Evolutionary conservation across 2,329 filamentous ascomycete species (phyloP).

Genomic region (Colletotrichum sp.): DNA sequence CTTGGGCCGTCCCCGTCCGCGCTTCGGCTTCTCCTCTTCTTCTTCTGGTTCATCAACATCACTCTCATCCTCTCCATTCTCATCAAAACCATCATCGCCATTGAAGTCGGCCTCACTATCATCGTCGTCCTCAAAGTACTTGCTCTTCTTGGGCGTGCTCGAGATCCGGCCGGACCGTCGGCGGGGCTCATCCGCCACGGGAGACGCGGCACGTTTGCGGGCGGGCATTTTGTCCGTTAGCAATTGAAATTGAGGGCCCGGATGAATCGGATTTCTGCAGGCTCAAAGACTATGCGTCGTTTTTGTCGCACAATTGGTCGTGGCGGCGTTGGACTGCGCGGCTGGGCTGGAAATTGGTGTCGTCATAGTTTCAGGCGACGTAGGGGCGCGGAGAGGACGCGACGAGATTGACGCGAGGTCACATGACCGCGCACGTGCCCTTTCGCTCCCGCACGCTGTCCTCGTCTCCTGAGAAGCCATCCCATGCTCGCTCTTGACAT

Average conservation of each 20-base stretch:
- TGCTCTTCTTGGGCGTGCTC: constrained; percentile 52
- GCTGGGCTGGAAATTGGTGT: not conserved
- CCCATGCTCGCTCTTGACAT: rapidly evolving
- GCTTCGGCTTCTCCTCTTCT: constrained; percentile 24
- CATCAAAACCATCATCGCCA: not conserved
- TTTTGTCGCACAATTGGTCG: not conserved
- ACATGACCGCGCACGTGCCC: not conserved
- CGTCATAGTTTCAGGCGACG: not conserved
- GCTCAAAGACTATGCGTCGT: not conserved
- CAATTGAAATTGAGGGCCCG: not conserved
- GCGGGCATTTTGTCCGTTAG: constrained; percentile 36
- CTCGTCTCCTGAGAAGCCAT: not conserved
- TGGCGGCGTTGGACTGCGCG: not conserved
- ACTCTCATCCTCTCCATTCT: constrained; percentile 20
- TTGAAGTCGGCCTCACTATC: constrained; percentile 9
- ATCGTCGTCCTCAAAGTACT: constrained; percentile 52
- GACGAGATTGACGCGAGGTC: constrained; percentile 13
- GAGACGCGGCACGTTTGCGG: constrained; percentile 40
- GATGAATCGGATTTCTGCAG: not conserved
- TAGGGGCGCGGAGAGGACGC: not conserved
- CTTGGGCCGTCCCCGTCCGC: constrained; percentile 19
- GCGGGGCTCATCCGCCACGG: constrained; percentile 35
- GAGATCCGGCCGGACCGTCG: constrained; percentile 54
- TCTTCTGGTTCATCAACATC: constrained; percentile 9
- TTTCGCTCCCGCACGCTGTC: rapidly evolving